These are phyloP conservation scores for Aschersonia sp. DNA, from an alignment of 2,329 filamentous ascomycete genomes.

Conservation along the genomic window DNA sequence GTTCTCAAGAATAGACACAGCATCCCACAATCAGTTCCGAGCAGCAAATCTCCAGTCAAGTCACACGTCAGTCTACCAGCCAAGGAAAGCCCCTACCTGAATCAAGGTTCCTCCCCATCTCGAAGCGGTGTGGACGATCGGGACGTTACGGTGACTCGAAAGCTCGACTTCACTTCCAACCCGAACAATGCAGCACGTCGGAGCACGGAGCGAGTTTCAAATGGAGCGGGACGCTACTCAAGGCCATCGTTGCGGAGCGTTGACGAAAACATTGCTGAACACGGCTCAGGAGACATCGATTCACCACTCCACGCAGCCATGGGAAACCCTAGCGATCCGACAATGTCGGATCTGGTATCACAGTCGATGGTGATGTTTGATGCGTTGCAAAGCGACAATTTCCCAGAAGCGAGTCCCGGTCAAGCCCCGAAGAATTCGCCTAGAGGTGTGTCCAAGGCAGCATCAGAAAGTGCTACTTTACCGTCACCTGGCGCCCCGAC, in stretches of 20 bases:
- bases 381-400: constrained; percentile 11
- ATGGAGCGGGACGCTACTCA: constrained; percentile 9
- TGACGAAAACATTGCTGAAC: constrained; percentile 11
- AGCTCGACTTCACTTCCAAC: constrained; percentile 33
- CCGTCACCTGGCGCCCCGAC: not conserved
- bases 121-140: constrained; percentile 22
- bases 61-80: constrained; percentile 47
- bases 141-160: constrained; percentile 31
- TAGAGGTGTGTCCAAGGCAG: not conserved
- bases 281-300: constrained; percentile 8
- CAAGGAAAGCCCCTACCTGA: constrained; percentile 42
- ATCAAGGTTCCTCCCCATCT: constrained; percentile 34
- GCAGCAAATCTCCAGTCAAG: constrained; percentile 46
- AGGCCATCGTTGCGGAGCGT: not conserved
- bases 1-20: constrained; percentile 35
- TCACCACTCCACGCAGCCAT: constrained; percentile 2
- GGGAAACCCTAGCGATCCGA: constrained; percentile 14
- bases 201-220: constrained; percentile 8
- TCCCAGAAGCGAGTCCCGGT: not conserved
- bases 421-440: constrained; percentile 6
- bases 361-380: constrained; percentile 28
- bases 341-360: constrained; percentile 18
- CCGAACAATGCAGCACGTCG: constrained; percentile 3
- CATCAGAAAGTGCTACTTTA: not conserved
- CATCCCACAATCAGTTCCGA: constrained; percentile 31